These are phyloP conservation scores for Phanerochaete carnosa DNA, from an alignment of 768 basidiomycete genomes.

Conservation along the genomic window DNA sequence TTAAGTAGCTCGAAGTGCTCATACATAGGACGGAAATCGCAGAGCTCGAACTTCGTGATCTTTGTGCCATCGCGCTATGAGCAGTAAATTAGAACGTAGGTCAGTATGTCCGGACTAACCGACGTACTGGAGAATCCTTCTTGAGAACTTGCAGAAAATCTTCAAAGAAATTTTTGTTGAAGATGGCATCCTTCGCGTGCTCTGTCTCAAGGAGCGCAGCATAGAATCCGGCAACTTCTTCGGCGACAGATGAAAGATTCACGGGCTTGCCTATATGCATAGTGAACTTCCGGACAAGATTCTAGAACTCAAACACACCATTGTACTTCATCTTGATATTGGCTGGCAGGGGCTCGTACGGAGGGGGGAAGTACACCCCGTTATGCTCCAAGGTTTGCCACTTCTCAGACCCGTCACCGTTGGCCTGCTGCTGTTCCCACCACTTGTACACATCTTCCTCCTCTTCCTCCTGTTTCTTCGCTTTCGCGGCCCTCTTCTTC, in stretches of 20 bases:
- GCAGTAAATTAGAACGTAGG: neutral
- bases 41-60: slow-evolving; percentile 72
- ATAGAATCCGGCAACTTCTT: slow-evolving; percentile 98
- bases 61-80: slow-evolving; percentile 65
- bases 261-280: slow-evolving; percentile 62
- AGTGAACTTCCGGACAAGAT: neutral
- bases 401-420: slow-evolving; percentile 76
- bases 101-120: neutral
- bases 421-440: slow-evolving; percentile 77
- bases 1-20: slow-evolving; percentile 91
- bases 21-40: slow-evolving; percentile 94
- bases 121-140: slow-evolving; percentile 78
- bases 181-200: slow-evolving; percentile 82
- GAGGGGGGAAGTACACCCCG: slow-evolving; percentile 94
- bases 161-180: slow-evolving; percentile 94
- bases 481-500: slow-evolving; percentile 42
- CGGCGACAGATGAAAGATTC: slow-evolving; percentile 77
- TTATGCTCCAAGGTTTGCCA: slow-evolving; percentile 96
- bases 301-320: slow-evolving; percentile 46
- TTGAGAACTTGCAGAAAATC: slow-evolving; percentile 82
- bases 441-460: slow-evolving; percentile 74
- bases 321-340: slow-evolving; percentile 93
- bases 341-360: slow-evolving; percentile 82
- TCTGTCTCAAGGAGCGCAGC: slow-evolving; percentile 90
- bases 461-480: slow-evolving; percentile 54